These are phyloP conservation scores for Phanerochaete sordida DNA, from an alignment of 768 basidiomycete species.

Conservation along the genomic window DNA sequence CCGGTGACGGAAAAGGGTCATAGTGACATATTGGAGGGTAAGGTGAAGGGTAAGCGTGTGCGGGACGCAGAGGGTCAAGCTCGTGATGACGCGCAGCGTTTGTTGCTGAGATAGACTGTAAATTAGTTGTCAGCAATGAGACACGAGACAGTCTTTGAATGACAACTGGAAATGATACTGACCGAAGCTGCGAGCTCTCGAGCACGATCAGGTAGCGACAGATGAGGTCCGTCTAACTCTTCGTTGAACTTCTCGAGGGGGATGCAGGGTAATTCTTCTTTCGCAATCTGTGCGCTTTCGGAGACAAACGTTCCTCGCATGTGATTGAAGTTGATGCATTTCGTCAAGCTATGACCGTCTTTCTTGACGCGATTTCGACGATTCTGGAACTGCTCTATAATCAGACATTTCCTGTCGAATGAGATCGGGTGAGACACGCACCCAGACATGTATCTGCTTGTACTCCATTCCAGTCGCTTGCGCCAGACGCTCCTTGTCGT, in stretches of 20 bases:
- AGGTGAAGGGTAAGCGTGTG: conserved; percentile 13
- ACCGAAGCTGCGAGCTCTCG: too few relatives aligned
- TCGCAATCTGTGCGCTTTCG: too few relatives aligned
- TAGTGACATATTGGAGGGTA: conserved; percentile 16
- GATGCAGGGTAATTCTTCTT: too few relatives aligned
- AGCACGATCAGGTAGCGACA: too few relatives aligned
- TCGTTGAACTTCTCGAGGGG: too few relatives aligned
- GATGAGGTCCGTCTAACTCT: too few relatives aligned
- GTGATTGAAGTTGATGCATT: neutral
- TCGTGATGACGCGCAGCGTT: too few relatives aligned
- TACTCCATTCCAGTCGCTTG: conserved; percentile 15
- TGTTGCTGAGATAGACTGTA: too few relatives aligned
- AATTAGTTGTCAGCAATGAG: too few relatives aligned
- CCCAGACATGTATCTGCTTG: conserved; percentile 26
- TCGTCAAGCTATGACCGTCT: conserved; percentile 6
- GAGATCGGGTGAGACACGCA: conserved; percentile 1
- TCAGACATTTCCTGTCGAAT: neutral
- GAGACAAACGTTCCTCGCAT: neutral
- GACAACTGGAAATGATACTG: too few relatives aligned
- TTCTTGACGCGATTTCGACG: conserved; percentile 15
- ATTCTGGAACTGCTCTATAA: conserved; percentile 21
- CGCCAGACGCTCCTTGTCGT: conserved; percentile 21
- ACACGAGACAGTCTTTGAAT: too few relatives aligned
- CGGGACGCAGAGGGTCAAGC: neutral
- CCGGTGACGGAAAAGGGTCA: conserved; percentile 16